Base-by-base conservation (phyloP, 129 eudicot species). In the Arctium lappa region DNA sequence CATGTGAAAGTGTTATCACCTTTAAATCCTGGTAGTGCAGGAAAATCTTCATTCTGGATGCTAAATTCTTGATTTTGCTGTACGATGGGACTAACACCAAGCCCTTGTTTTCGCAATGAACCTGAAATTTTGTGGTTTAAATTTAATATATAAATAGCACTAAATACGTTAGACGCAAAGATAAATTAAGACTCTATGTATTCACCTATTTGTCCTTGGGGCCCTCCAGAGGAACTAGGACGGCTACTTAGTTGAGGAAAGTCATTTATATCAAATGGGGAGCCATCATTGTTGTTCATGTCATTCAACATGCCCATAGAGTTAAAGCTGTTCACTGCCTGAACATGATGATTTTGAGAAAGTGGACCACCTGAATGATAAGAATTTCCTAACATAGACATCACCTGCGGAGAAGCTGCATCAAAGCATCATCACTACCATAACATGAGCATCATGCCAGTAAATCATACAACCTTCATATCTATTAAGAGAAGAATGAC, bases 21-120 rank as follows among this genome's bases (percentile, higher is more conserved):
- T 93, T 91, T 96, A 65, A 77, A 90, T 73, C 98, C 97, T 69
- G 99, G 99, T 70, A 96, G 87, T 10, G 98, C 99, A 13, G 99
- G 99, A 85, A 93, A 96, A 89, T 96, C 99, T 89, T 96, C 99
- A 84, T 93, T 96, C 81, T 96, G 99, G 83, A 96, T 96, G 85
- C 99, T 96, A 85, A 96, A 96, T 68, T 96, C 99, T 79, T 96
- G 99, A 85, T 89, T 96, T 85, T 91, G 99, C 33, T 96, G 99
- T 39, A 90, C 97, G 77, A 96, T 90, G 30, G 99, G 95, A 91
- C 98, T 84, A 75, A 89, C 91, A 38, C 93, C 95, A 50, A 91
- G 94, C 32, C 99, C 97, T 85, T 96, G 98, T 80, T 93, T 96
- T n/a, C 99, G 85, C 84, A 96, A 69, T 16, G 99, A 93, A 85